Percentiles rank a stretch among this genome's conserved stretches.
These are phyloP conservation scores for Miscanthus lutarioriparius DNA, from an alignment of 176 grass and related monocot genomes.

Conservation along the genomic window DNA sequence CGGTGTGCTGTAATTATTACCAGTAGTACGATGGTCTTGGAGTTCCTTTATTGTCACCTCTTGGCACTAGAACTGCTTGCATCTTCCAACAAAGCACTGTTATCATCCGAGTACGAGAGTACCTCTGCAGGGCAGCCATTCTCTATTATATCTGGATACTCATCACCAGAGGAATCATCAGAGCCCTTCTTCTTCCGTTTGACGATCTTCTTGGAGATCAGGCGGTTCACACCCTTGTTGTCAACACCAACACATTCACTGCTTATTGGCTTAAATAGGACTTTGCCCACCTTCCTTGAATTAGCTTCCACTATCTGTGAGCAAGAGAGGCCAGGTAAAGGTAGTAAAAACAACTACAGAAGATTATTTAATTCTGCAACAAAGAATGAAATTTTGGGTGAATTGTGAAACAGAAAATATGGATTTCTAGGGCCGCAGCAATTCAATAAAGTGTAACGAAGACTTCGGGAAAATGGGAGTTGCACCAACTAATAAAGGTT, in stretches of 20 bases:
- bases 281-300: conserved; percentile 67
- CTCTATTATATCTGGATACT: conserved; percentile 31
- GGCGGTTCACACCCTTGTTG: no score
- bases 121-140: conserved; percentile 53
- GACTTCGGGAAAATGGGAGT: background rate
- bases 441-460: background rate
- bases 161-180: no score
- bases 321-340: conserved; percentile 3
- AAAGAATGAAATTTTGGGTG: background rate
- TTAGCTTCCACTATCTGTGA: conserved; percentile 68
- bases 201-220: no score
- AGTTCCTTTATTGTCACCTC: conserved; percentile 38
- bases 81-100: conserved; percentile 39
- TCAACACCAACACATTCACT: no score
- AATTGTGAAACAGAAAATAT: background rate
- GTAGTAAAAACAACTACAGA: no score
- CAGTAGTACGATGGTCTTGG: conserved; percentile 43
- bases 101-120: conserved; percentile 34
- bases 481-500: background rate
- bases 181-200: no score
- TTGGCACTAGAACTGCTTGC: conserved; percentile 27
- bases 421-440: background rate
- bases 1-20: conserved; percentile 61
- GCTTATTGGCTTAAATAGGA: conserved; percentile 76
- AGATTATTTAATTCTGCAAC: background rate